Evolutionary conservation across 306 rosid genomes (phyloP).

Genomic region (Hylodesmum podocarpum): DNA sequence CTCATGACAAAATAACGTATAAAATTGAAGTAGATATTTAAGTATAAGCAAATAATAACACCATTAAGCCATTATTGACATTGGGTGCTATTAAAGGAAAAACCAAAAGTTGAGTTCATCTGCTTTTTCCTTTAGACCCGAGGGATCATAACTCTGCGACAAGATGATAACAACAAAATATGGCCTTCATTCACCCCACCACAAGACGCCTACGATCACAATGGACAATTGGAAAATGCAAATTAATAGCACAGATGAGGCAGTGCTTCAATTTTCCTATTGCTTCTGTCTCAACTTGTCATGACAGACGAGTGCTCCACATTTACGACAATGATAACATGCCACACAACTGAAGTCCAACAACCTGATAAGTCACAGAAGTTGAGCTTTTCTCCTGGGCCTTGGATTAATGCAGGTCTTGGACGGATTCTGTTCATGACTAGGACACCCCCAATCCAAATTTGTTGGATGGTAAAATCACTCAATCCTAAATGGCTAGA

Average conservation of each 20-base stretch:
- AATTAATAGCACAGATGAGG: neutral
- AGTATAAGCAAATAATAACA: neutral
- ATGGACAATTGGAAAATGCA: slow-evolving; percentile 13
- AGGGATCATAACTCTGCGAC: slow-evolving; percentile 12
- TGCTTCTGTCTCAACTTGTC: slow-evolving; percentile 17
- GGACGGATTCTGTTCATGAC: slow-evolving; percentile 12
- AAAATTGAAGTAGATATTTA: neutral
- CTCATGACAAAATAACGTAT: neutral
- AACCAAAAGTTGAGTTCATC: neutral
- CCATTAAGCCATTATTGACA: neutral
- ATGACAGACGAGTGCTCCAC: neutral
- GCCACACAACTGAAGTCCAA: neutral
- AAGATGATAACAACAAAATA: slow-evolving; percentile 18
- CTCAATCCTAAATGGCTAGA: slow-evolving; percentile 28
- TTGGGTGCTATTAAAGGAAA: neutral
- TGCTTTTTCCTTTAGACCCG: neutral
- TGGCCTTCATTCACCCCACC: neutral
- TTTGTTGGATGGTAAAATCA: slow-evolving; percentile 24
- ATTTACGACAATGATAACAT: slow-evolving; percentile 12
- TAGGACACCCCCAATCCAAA: slow-evolving; percentile 2
- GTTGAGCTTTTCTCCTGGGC: neutral
- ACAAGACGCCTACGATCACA: neutral
- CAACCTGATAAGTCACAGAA: neutral
- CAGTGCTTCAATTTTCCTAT: slow-evolving; percentile 20
- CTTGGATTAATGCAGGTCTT: slow-evolving; percentile 12